These are phyloP conservation scores for Ascochyta lentis DNA, from an alignment of 2,329 filamentous ascomycete species.

Conservation along the genomic window DNA sequence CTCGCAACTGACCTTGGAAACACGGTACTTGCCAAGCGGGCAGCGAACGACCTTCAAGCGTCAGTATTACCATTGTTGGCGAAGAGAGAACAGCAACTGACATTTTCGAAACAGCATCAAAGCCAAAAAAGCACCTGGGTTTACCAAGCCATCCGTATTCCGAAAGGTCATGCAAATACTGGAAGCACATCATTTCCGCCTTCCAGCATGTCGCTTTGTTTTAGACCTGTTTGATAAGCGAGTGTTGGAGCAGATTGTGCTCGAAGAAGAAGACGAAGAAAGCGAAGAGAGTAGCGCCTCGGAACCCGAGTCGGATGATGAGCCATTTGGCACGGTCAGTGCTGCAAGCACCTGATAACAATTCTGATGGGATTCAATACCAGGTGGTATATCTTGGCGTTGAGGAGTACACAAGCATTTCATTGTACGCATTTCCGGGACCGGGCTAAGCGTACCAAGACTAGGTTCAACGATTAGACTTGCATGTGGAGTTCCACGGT, in stretches of 20 bases:
- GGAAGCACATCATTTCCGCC: conserved; percentile 86
- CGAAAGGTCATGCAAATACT: conserved; percentile 83
- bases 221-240: conserved; percentile 94
- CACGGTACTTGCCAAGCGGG: conserved; percentile 88
- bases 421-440: conserved; percentile 29
- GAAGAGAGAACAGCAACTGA: conserved; percentile 20
- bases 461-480: conserved; percentile 19
- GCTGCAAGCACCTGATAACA: conserved; percentile 23
- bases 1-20: conserved; percentile 89
- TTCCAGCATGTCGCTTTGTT: conserved; percentile 86
- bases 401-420: conserved; percentile 27
- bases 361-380: conserved; percentile 1
- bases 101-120: conserved; percentile 65
- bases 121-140: conserved; percentile 74
- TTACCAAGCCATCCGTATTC: conserved; percentile 79
- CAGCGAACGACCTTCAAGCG: conserved; percentile 76
- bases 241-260: conserved; percentile 82
- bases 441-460: conserved; percentile 15
- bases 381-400: conserved; percentile 18
- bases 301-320: conserved; percentile 40
- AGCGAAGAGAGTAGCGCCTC: conserved; percentile 46
- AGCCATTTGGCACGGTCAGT: conserved; percentile 26
- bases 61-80: conserved; percentile 43
- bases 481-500: conserved; percentile 33
- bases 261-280: conserved; percentile 68